Base-by-base conservation (phyloP, 352 stramenopile species). In the Pythium guiyangense region DNA sequence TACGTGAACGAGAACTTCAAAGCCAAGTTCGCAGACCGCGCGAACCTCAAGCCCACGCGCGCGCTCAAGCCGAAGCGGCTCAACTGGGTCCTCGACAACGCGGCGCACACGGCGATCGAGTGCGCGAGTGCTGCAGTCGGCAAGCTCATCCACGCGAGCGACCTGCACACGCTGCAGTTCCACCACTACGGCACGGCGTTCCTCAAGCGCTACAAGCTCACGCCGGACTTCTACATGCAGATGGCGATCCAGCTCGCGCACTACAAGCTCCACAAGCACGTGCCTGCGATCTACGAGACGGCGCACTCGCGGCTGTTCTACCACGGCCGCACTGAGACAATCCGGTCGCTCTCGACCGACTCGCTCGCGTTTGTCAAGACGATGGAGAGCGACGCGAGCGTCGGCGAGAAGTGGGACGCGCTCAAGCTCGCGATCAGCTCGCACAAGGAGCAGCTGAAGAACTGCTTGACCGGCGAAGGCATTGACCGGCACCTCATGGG, bases 161-260 rank as follows among this genome's bases (percentile, higher is more conserved):
- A 98, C 54, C 68, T 98, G 39, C 64, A 90, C 39, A 95, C 94
- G 29, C 72, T 96, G 57, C 81, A 94, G 62, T 97, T 97, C 66
- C 82, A 94, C 63, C 89, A 96, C 66, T 98, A 97, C 66, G 94
- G 95, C 46, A 85, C 77, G 37, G 82, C 76, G 18, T 92, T 95
- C 57, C 87, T 98, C 47, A 98, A 98, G 77, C 85, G 78, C 25
- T 97, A 94, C 74, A 97, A 97, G 59, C 83, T 97, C 55, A 98
- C 93, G 37, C 96, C 97, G 10, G 97, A 99, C 72, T 97, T 97
- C 34, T 99, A 97, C 71, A 96, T 98, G 69, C 97, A 99, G 79
- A 79, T 92, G 70, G 95, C 94, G 22, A 98, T 99, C 56, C 97
- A 99, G 70, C 74, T 99, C n/a, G 96, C 94, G 4, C 94, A 97